Conservation (phyloP, 257 asterid species). For the Nicotiana noctiflora region DNA sequence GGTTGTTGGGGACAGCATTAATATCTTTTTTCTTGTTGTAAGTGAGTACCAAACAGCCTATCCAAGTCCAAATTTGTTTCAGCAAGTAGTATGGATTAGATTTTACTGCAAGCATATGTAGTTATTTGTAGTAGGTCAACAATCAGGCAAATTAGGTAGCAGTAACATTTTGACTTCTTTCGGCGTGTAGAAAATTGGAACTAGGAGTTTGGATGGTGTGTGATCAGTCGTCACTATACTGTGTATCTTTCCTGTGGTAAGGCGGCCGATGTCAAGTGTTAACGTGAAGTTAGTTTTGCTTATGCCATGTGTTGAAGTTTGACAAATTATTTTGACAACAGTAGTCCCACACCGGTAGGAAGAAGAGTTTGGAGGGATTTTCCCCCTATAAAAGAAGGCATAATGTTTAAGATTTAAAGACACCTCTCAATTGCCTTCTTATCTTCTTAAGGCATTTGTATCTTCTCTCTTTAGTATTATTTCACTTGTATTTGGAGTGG, state of each 20-base stretch:
- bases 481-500: too few species aligned
- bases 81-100: neutral
- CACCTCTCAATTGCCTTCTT: too few species aligned
- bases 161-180: neutral
- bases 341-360: too few species aligned
- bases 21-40: slow-evolving; percentile 21
- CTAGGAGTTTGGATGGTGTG: neutral
- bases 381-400: too few species aligned
- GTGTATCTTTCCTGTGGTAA: neutral
- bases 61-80: neutral
- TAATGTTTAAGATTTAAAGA: too few species aligned
- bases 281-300: neutral
- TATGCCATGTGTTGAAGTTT: too few species aligned
- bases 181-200: neutral
- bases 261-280: neutral
- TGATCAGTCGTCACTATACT: neutral
- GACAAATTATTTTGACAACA: too few species aligned
- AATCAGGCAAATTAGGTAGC: neutral
- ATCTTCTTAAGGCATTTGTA: too few species aligned
- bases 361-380: too few species aligned
- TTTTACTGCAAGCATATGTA: neutral
- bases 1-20: slow-evolving; percentile 29
- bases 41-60: neutral
- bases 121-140: neutral
- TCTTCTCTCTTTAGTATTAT: too few species aligned